Conservation (phyloP, 2,329 filamentous ascomycete genomes). For the Pyricularia sp. region DNA sequence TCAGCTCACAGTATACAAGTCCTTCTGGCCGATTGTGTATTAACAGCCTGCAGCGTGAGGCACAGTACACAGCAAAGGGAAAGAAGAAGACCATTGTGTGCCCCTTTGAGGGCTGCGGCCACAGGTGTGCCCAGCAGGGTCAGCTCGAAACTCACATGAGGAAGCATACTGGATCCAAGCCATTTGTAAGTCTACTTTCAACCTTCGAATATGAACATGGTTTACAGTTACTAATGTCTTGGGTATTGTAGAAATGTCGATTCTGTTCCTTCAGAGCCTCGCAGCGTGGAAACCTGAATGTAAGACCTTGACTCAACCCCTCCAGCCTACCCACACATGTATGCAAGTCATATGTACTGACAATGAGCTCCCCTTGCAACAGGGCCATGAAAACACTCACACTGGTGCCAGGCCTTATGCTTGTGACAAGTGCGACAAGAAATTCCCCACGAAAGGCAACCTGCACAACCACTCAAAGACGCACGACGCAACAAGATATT, state of each 20-base stretch:
- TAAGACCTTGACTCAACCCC: not conserved
- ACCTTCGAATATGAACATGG: not conserved
- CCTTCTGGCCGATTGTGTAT: not conserved
- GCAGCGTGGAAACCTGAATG: not conserved
- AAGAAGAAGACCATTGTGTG: constrained; percentile 49
- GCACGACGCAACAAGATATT: constrained; percentile 71
- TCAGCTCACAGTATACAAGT: not conserved
- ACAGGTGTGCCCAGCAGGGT: constrained; percentile 84
- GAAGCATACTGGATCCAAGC: constrained; percentile 82
- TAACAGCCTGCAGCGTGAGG: not conserved
- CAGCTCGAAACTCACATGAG: constrained; percentile 85
- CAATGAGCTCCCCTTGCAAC: not conserved
- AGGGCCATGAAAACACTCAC: constrained; percentile 83
- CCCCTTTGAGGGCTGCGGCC: constrained; percentile 62
- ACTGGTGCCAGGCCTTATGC: constrained; percentile 78
- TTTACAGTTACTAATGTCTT: not conserved
- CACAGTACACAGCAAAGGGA: not conserved
- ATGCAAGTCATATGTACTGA: not conserved
- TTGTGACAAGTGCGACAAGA: constrained; percentile 71
- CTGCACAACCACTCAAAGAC: constrained; percentile 76
- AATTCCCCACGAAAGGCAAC: constrained; percentile 79
- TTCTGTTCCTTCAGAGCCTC: not conserved
- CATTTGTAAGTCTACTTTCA: constrained; percentile 57
- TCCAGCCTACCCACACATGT: not conserved
- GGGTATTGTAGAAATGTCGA: not conserved